These are phyloP conservation scores for Stemphylium beticola DNA, from an alignment of 2,329 filamentous ascomycete genomes.

Conservation along the genomic window DNA sequence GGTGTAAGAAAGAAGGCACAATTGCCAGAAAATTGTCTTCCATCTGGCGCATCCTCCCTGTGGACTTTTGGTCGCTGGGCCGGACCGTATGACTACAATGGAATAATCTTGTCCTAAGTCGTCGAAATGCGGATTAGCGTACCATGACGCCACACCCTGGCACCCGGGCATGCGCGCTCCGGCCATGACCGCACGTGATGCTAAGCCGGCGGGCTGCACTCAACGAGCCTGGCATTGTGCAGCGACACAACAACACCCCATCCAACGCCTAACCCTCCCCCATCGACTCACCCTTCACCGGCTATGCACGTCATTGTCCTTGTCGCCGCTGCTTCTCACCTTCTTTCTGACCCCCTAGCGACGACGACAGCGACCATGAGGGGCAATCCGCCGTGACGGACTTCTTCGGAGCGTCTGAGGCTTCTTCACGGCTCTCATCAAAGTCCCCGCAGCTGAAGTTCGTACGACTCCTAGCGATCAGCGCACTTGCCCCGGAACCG, in stretches of 20 bases:
- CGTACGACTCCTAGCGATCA: not conserved
- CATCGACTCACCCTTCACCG: constrained; percentile 3
- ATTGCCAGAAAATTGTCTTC: constrained; percentile 16
- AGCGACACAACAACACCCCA: constrained; percentile 1
- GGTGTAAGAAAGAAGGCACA: constrained; percentile 11
- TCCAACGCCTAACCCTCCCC: constrained; percentile 2
- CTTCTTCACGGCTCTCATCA: not conserved
- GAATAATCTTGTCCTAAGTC: constrained; percentile 22
- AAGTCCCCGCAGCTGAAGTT: constrained; percentile 5
- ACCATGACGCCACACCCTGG: constrained; percentile 11
- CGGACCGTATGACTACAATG: constrained; percentile 21
- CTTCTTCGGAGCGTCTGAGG: not conserved
- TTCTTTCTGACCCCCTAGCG: not conserved
- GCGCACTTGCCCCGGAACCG: not conserved
- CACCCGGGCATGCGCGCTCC: not conserved
- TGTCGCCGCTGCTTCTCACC: not conserved
- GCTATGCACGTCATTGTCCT: not conserved
- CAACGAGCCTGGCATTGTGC: not conserved
- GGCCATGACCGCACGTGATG: constrained; percentile 7
- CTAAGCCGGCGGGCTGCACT: constrained; percentile 1
- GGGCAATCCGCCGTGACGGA: constrained; percentile 4
- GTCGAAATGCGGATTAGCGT: constrained; percentile 22
- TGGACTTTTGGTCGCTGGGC: constrained; percentile 4
- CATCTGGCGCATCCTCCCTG: constrained; percentile 23
- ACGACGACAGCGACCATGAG: constrained; percentile 4